A percentile compares a stretch with the other conserved stretches of the same genome.
phyloP scores from a whole-genome alignment of 257 asterid genomes.

The Solanum megistacrolobum region DNA sequence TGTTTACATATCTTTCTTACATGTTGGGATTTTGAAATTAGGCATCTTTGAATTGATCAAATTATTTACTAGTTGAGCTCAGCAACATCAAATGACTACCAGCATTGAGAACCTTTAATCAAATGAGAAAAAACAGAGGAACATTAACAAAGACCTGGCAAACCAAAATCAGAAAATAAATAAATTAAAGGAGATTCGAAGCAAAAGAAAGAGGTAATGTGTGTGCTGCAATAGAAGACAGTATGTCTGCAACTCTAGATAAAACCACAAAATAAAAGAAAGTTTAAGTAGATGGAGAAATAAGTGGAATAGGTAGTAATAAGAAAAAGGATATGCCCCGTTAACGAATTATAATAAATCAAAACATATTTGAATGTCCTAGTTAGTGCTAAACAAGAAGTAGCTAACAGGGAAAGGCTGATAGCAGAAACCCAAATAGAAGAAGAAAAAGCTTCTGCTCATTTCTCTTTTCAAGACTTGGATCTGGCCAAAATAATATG shows the following conservation, averaged over 20 bases:
- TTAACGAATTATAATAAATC: not conserved
- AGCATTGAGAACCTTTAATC: not conserved
- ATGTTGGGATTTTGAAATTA: not conserved
- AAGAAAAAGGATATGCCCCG: not conserved
- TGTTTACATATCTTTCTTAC: not conserved
- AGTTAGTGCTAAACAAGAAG: not conserved
- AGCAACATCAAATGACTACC: not conserved
- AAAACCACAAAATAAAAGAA: not conserved
- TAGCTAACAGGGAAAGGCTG: not conserved
- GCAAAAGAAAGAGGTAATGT: not conserved
- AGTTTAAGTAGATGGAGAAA: not conserved
- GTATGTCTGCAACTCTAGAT: not conserved
- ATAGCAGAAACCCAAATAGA: not conserved
- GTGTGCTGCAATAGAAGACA: not conserved
- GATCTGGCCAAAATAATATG: not conserved
- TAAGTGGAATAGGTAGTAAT: not conserved
- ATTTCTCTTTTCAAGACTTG: not conserved
- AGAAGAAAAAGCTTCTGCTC: not conserved
- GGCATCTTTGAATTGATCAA: not conserved
- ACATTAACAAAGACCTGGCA: not conserved
- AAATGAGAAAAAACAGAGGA: not conserved
- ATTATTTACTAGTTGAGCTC: not conserved
- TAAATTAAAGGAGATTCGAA: not conserved
- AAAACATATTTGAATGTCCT: not conserved
- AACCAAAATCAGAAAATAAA: not conserved